Conservation (phyloP, 768 basidiomycete genomes). For the Agrocybe praecox region DNA sequence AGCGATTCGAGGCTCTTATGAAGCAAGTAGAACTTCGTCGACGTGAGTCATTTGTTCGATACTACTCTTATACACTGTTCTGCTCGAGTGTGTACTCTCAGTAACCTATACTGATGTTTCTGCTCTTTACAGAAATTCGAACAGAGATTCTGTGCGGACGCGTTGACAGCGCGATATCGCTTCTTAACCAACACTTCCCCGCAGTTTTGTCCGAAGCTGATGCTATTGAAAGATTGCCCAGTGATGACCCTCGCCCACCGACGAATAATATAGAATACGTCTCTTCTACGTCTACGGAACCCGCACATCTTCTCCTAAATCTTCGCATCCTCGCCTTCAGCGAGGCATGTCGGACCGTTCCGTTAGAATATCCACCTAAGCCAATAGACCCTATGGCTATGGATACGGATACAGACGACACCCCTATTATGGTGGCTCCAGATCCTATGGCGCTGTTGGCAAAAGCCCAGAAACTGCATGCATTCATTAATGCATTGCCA, state of each 20-base stretch:
- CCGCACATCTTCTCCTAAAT: constrained; percentile 80
- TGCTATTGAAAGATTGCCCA: not conserved
- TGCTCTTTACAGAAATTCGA: constrained; percentile 58
- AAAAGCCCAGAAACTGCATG: constrained; percentile 69
- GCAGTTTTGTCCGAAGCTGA: constrained; percentile 51
- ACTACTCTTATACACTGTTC: not conserved
- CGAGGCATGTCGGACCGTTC: constrained; percentile 78
- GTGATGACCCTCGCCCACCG: constrained; percentile 19
- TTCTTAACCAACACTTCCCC: constrained; percentile 77
- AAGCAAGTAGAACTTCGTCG: constrained; percentile 53
- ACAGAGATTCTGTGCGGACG: constrained; percentile 70
- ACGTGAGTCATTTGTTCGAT: constrained; percentile 39
- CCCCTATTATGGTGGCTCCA: constrained; percentile 18
- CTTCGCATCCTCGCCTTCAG: constrained; percentile 87
- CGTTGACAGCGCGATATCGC: constrained; percentile 68
- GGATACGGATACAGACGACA: constrained; percentile 12
- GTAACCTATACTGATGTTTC: not conserved
- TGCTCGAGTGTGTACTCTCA: not conserved
- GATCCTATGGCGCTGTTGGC: constrained; percentile 52
- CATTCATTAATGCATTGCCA: constrained; percentile 56
- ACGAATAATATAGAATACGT: constrained; percentile 47
- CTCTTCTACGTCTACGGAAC: constrained; percentile 65
- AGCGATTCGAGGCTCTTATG: constrained; percentile 36
- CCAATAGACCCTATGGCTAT: not conserved
- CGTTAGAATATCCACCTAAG: constrained; percentile 48